Evolutionary conservation across 2,329 filamentous ascomycete genomes (phyloP), one percentile per base, ranked within the genome.

Genomic region (Arachnomyces sp.): DNA sequence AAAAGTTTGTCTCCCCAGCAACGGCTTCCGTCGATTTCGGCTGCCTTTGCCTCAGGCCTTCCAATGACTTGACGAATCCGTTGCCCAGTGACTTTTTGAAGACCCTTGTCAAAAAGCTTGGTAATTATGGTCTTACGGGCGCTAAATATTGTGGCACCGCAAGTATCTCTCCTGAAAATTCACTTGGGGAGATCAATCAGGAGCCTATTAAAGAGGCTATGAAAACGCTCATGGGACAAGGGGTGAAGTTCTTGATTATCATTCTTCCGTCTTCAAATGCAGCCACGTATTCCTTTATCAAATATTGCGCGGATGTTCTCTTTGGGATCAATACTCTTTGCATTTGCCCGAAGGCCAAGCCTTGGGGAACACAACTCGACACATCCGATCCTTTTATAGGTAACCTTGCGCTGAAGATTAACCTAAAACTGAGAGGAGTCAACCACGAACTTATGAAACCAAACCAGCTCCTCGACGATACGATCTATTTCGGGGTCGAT

Each of bases 401-500:
- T 9, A 46, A 48, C 7, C 33, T 44, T n/a, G 44, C 39, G 11
- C 38, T 54, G 12, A 55, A 55, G 28, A 42, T 53, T 37, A 55
- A 54, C 36, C 35, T 50, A 11, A 55, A 53, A 34, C 29, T 44
- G 8, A 38, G 45, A 15, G 53, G 53, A 1, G 29, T 44, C 3
- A 52, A 50, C 13, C 52, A 54, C 28, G 38, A 34, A 7, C 12
- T 54, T 12, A 33, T 40, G 44, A n/a, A 35, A 40, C 28, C n/a
- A n/a, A 34, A 45, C 5, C 16, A 50, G 7, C 9, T 13, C 3
- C 28, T 40, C 13, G 40, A 34, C 1, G 35, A 54, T 7, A 65
- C 62, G 0, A 60, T 70, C 42, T 44, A 69, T 6, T 45, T 69
- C 5, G 67, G 67, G 0, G 61, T 60, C 0, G 69, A 73, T 44